Evolutionary conservation across 176 grass and related monocot genomes (phyloP).

Genomic region (Avena eriantha): DNA sequence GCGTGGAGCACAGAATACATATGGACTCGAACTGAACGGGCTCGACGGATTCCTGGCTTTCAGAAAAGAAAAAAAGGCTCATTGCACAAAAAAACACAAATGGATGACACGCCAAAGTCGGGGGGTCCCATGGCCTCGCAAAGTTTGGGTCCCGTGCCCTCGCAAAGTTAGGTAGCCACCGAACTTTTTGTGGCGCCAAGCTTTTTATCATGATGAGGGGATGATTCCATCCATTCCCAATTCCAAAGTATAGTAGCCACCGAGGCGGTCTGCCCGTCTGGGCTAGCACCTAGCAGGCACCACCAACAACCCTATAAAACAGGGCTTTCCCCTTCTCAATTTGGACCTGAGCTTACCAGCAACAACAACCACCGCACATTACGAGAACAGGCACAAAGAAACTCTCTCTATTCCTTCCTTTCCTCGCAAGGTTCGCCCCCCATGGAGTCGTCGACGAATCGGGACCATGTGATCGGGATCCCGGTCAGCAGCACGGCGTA

Average conservation of each 20-base stretch:
- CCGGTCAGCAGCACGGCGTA: conserved; percentile 66
- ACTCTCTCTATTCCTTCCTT: background rate
- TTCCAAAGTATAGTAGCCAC: conserved; percentile 45
- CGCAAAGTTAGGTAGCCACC: conserved; percentile 52
- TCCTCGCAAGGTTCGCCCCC: background rate
- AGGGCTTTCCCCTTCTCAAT: conserved; percentile 15
- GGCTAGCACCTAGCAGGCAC: background rate
- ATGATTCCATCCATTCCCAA: conserved; percentile 53
- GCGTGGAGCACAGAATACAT: conserved; percentile 36
- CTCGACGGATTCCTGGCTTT: conserved; percentile 8
- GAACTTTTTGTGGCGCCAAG: conserved; percentile 24
- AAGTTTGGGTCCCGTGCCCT: conserved; percentile 47
- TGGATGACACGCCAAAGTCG: background rate
- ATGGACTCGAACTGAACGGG: conserved; percentile 27
- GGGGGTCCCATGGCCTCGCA: conserved; percentile 28
- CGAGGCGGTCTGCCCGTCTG: conserved; percentile 31
- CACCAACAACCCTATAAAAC: conserved; percentile 61
- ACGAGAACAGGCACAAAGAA: conserved; percentile 2
- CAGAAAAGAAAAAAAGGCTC: background rate
- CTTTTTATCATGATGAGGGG: conserved; percentile 64
- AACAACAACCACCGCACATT: conserved; percentile 48
- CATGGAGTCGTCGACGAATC: conserved; percentile 48
- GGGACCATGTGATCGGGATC: conserved; percentile 74
- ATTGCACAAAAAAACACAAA: conserved; percentile 1
- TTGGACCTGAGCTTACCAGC: conserved; percentile 50